Conservation (phyloP, 192 early-diverging fungal genomes). For the Allomyces arbusculus region DNA sequence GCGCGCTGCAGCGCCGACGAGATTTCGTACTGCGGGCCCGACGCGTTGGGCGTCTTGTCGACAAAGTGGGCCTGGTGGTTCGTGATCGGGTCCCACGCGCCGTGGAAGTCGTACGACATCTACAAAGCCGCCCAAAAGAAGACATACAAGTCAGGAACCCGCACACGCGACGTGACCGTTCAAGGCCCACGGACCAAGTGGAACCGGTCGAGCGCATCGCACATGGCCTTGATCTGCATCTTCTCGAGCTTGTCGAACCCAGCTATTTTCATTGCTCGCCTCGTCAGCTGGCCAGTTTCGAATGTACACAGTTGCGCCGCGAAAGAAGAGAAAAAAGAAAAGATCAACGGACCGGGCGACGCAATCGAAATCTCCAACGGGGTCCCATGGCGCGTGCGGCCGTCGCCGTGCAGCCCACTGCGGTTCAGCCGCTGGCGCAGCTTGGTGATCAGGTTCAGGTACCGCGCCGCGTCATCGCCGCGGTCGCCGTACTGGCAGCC, state of each 20-base stretch:
- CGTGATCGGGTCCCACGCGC: slow-evolving; percentile 9
- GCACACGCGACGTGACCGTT: not conserved
- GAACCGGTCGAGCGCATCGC: slow-evolving; percentile 7
- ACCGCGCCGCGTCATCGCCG: too few species aligned
- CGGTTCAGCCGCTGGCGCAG: too few species aligned
- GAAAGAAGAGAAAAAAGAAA: too few species aligned
- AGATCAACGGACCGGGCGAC: too few species aligned
- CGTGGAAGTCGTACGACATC: slow-evolving; percentile 16
- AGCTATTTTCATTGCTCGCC: too few species aligned
- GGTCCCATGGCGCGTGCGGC: too few species aligned
- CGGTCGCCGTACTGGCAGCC: too few species aligned
- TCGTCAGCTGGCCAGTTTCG: too few species aligned
- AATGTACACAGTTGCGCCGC: too few species aligned
- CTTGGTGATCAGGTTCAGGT: too few species aligned
- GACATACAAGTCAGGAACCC: not conserved
- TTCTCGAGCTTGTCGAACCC: slow-evolving; percentile 16
- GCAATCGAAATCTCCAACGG: too few species aligned
- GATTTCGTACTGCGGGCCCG: not conserved
- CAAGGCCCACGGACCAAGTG: not conserved
- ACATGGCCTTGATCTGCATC: slow-evolving; percentile 6
- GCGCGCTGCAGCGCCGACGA: slow-evolving; percentile 6
- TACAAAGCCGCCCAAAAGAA: not conserved
- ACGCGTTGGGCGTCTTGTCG: slow-evolving; percentile 4
- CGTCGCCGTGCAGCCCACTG: too few species aligned
- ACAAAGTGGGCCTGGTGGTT: slow-evolving; percentile 14